Conservation (phyloP, 306 rosid species). For the Quercus suber region DNA sequence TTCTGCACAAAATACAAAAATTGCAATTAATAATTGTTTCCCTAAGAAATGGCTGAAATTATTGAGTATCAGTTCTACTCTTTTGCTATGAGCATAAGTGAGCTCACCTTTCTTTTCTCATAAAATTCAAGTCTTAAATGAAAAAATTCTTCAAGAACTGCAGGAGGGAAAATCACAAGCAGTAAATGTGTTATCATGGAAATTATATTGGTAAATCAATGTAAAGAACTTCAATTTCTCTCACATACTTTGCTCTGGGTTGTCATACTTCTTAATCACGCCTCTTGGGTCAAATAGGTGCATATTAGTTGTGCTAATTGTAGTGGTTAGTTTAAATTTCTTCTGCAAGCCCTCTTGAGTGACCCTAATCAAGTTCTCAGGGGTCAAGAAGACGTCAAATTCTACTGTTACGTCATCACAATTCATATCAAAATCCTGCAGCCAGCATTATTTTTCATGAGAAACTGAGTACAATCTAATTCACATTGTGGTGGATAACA, state of each 20-base stretch:
- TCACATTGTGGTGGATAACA: background rate
- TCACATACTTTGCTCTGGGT: conserved; percentile 73
- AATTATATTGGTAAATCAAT: background rate
- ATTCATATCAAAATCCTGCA: conserved; percentile 80
- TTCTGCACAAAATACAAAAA: conserved; percentile 46
- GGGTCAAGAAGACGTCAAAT: conserved; percentile 57
- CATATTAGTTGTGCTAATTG: conserved; percentile 80
- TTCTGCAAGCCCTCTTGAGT: conserved; percentile 80
- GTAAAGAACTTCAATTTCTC: background rate
- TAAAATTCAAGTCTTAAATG: conserved; percentile 69
- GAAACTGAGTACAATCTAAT: background rate
- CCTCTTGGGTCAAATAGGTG: conserved; percentile 84
- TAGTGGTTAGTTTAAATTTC: conserved; percentile 64
- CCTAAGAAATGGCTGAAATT: background rate
- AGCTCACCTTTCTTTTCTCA: conserved; percentile 76
- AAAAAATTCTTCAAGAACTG: conserved; percentile 89
- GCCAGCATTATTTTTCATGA: background rate
- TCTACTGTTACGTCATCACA: conserved; percentile 77
- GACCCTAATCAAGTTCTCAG: conserved; percentile 47
- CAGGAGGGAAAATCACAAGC: conserved; percentile 14
- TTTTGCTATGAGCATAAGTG: background rate
- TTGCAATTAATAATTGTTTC: conserved; percentile 4
- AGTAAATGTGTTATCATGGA: background rate
- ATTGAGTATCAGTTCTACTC: background rate
- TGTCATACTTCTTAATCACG: conserved; percentile 76